Percentiles rank a stretch among this genome's conserved stretches.
phyloP scores from a whole-genome alignment of 441 rosid genomes.

The Macaranga tanarius region DNA sequence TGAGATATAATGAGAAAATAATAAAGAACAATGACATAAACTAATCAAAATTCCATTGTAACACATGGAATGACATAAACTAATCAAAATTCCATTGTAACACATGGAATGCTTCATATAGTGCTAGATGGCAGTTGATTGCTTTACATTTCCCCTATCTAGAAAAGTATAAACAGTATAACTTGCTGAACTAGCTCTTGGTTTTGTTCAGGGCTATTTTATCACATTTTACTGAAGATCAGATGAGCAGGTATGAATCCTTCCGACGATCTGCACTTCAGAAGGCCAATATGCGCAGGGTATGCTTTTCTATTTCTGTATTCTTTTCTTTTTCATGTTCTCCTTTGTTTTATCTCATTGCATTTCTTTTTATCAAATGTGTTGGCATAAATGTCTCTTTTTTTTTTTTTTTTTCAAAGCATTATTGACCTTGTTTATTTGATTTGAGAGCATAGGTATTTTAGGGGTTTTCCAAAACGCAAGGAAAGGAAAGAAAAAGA shows the following conservation, averaged over 20 bases:
- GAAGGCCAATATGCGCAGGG: slow-evolving; percentile 85
- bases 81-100: background rate
- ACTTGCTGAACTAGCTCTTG: slow-evolving; percentile 7
- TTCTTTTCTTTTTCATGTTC: background rate
- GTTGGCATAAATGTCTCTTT: background rate
- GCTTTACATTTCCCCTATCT: background rate
- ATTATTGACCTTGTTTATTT: background rate
- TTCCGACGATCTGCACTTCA: slow-evolving; percentile 94
- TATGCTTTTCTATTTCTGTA: slow-evolving; percentile 22
- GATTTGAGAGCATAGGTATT: background rate
- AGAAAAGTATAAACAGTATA: background rate
- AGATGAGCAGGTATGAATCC: slow-evolving; percentile 90
- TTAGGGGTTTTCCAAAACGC: background rate
- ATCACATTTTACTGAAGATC: slow-evolving; percentile 72
- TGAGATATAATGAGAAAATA: background rate
- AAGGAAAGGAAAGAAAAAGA: background rate
- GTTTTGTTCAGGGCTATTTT: slow-evolving; percentile 54
- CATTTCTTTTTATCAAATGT: background rate
- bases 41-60: background rate
- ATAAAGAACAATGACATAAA: background rate
- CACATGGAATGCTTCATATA: background rate
- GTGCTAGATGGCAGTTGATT: background rate
- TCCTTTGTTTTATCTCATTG: background rate
- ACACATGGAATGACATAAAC: slow-evolving; percentile 1
- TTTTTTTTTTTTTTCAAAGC: background rate